Conservation (phyloP, 176 grass and related monocot species). For the Oryza longistaminata region DNA sequence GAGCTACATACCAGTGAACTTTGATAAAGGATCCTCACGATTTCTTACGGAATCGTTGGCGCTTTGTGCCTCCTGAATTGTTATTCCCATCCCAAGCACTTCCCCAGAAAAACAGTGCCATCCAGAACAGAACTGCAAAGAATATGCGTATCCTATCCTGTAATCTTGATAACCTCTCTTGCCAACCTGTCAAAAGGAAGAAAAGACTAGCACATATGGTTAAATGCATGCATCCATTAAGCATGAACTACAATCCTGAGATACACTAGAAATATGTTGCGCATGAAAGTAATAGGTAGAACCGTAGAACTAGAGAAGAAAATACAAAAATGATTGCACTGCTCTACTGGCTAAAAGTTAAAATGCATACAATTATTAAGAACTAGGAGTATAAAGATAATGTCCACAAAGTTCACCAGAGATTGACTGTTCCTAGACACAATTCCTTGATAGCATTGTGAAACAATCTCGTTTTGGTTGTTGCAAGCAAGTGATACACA, state of each 20-base stretch:
- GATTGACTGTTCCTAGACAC: background rate
- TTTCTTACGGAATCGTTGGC: constrained; percentile 68
- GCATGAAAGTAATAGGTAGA: background rate
- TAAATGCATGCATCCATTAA: background rate
- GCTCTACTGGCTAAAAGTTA: constrained; percentile 1
- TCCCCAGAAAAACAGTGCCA: constrained; percentile 95
- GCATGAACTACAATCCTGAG: constrained; percentile 10
- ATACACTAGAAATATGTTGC: background rate
- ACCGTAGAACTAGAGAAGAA: background rate
- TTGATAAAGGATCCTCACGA: constrained; percentile 40
- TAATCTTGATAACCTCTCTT: constrained; percentile 57
- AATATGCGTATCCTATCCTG: constrained; percentile 82
- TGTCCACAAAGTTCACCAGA: background rate
- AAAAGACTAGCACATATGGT: background rate
- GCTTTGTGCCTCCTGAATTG: constrained; percentile 74
- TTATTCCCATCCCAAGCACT: constrained; percentile 79
- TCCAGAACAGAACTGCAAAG: constrained; percentile 94
- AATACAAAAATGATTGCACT: background rate
- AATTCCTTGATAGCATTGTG: background rate
- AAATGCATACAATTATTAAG: background rate
- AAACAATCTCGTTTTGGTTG: background rate
- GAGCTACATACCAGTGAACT: background rate
- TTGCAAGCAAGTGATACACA: background rate
- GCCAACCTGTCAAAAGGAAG: constrained; percentile 59
- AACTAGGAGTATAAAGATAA: background rate